Evolutionary conservation across 352 stramenopile species (phyloP).

Genomic region (Pilasporangium apinafurcum): DNA sequence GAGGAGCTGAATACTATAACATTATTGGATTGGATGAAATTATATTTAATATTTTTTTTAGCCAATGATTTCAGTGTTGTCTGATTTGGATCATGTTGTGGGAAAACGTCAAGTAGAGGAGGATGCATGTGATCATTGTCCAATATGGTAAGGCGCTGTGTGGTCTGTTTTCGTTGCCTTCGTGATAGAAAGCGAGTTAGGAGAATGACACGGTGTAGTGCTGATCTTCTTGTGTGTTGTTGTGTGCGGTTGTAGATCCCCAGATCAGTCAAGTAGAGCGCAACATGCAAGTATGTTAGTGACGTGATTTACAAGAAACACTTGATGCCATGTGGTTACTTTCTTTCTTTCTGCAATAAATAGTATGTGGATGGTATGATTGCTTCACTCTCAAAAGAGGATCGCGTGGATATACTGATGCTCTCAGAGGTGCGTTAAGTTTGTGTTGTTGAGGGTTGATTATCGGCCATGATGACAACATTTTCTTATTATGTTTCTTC

Average conservation of each 20-base stretch:
- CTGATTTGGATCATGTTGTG: too few relatives aligned
- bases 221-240: background rate
- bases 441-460: background rate
- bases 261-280: conserved; percentile 56
- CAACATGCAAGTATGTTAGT: conserved; percentile 62
- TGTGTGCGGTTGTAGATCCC: conserved; percentile 29
- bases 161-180: background rate
- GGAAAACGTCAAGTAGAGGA: too few relatives aligned
- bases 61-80: too few relatives aligned
- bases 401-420: conserved; percentile 68
- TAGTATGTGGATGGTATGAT: conserved; percentile 68
- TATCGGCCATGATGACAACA: background rate
- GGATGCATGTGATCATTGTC: conserved; percentile 69
- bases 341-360: background rate
- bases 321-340: background rate
- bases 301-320: background rate
- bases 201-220: too few relatives aligned
- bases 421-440: conserved; percentile 48
- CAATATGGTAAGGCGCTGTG: conserved; percentile 53
- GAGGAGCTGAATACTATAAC: too few relatives aligned
- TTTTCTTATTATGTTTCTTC: background rate
- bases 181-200: background rate
- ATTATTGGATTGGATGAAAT: too few relatives aligned
- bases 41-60: too few relatives aligned
- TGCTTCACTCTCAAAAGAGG: conserved; percentile 24